Percentiles rank a stretch among this genome's conserved stretches.
Conservation (phyloP, 1,139 yeast genomes). For the Ogataea hybrid region DNA sequence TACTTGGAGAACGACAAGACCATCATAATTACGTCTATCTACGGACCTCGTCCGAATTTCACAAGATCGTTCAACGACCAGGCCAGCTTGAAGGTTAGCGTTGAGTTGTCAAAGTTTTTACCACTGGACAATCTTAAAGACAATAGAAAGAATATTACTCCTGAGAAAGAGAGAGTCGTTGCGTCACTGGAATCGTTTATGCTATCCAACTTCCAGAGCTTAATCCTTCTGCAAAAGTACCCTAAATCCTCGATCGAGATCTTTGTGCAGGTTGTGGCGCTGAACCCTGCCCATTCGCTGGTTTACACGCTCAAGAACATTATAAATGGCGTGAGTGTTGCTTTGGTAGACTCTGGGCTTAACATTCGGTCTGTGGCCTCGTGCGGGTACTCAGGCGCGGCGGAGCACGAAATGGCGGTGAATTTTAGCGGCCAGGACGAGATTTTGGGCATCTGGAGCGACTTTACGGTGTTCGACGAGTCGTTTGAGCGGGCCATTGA, state of each 20-base stretch:
- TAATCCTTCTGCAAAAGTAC: conserved; percentile 67
- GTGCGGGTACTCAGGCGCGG: conserved; percentile 49
- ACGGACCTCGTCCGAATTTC: conserved; percentile 83
- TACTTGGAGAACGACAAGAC: conserved; percentile 67
- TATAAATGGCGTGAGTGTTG: conserved; percentile 64
- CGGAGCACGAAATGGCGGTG: conserved; percentile 29
- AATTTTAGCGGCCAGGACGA: conserved; percentile 36
- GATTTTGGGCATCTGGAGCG: conserved; percentile 55
- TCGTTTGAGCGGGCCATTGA: conserved; percentile 36
- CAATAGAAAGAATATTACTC: conserved; percentile 9
- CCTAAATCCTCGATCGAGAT: conserved; percentile 89
- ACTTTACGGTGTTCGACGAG: conserved; percentile 38
- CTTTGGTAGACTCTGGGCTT: conserved; percentile 80
- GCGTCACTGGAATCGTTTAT: conserved; percentile 40
- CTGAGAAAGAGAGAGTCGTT: conserved; percentile 11
- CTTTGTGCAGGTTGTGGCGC: conserved; percentile 63
- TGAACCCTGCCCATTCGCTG: conserved; percentile 37
- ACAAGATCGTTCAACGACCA: conserved; percentile 27
- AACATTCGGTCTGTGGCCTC: conserved; percentile 77
- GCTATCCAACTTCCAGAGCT: conserved; percentile 56
- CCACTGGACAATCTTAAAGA: conserved; percentile 15
- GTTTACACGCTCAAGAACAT: conserved; percentile 43
- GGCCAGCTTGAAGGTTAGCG: conserved; percentile 27
- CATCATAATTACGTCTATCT: conserved; percentile 67
- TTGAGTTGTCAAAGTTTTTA: conserved; percentile 24